Conservation (phyloP, 2,329 filamentous ascomycete genomes). For the Curvularia lunata region DNA sequence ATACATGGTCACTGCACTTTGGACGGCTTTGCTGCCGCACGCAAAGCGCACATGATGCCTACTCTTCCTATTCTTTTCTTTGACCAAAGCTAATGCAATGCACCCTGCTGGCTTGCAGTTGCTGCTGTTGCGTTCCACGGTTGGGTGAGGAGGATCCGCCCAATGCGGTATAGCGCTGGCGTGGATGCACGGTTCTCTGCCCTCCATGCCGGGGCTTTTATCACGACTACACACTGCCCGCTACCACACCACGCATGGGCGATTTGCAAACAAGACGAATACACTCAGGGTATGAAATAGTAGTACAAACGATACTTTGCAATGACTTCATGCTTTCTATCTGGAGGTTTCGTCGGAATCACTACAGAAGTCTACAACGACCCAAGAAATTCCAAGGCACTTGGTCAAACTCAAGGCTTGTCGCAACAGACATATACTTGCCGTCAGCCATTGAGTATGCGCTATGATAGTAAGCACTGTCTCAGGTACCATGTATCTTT, state of each 20-base stretch:
- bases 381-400: neutral
- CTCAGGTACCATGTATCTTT: neutral
- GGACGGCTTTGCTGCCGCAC: conserved; percentile 5
- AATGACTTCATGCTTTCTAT: neutral
- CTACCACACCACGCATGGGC: neutral
- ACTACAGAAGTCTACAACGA: neutral
- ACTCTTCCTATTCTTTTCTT: neutral
- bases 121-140: conserved; percentile 15
- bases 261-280: neutral
- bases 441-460: neutral
- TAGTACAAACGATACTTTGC: neutral
- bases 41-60: neutral
- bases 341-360: neutral
- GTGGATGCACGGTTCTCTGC: neutral
- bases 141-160: conserved; percentile 8
- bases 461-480: neutral
- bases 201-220: neutral
- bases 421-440: neutral
- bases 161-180: conserved; percentile 10
- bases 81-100: conserved; percentile 1
- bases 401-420: neutral
- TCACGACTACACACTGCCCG: neutral
- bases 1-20: conserved; percentile 11
- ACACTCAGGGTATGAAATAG: neutral
- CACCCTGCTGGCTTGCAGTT: conserved; percentile 5